Conservation (phyloP, 805 yeast genomes). For the Myxozyma geophila region DNA sequence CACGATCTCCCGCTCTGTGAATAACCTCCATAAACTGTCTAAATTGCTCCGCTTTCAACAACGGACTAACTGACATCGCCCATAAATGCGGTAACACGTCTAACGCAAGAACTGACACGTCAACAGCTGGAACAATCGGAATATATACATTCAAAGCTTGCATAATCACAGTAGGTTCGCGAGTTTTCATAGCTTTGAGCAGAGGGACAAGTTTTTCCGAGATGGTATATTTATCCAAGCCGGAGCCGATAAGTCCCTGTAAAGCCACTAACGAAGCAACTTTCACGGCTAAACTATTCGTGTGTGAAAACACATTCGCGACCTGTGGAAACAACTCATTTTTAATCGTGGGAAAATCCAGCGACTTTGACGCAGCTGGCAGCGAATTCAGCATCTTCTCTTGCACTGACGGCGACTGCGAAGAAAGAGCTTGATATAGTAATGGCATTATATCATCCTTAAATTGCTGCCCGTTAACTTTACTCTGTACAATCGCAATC, state of each 20-base stretch:
- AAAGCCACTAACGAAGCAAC: conserved; percentile 67
- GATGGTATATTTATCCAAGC: conserved; percentile 71
- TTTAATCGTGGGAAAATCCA: conserved; percentile 74
- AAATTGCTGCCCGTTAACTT: conserved; percentile 60
- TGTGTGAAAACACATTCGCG: conserved; percentile 75
- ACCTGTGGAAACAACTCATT: conserved; percentile 75
- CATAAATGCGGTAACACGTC: conserved; percentile 60
- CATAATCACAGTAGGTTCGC: conserved; percentile 67
- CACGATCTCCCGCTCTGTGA: conserved; percentile 49
- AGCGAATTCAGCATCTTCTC: conserved; percentile 56
- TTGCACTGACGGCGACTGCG: conserved; percentile 52
- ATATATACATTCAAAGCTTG: conserved; percentile 54
- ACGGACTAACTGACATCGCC: conserved; percentile 54
- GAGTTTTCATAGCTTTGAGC: conserved; percentile 71
- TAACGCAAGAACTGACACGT: conserved; percentile 57
- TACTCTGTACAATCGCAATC: conserved; percentile 53
- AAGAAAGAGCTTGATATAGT: conserved; percentile 46
- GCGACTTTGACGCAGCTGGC: conserved; percentile 50
- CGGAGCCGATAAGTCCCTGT: conserved; percentile 59
- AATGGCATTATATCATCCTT: conserved; percentile 54
- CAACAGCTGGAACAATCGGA: conserved; percentile 47
- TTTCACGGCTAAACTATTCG: conserved; percentile 82
- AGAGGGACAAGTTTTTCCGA: conserved; percentile 83
- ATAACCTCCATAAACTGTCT: conserved; percentile 48
- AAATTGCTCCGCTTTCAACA: conserved; percentile 52